A percentile compares a stretch with the other conserved stretches of the same genome.
Evolutionary conservation across 805 yeast genomes (phyloP).

Genomic region (Starmera caribaea): DNA sequence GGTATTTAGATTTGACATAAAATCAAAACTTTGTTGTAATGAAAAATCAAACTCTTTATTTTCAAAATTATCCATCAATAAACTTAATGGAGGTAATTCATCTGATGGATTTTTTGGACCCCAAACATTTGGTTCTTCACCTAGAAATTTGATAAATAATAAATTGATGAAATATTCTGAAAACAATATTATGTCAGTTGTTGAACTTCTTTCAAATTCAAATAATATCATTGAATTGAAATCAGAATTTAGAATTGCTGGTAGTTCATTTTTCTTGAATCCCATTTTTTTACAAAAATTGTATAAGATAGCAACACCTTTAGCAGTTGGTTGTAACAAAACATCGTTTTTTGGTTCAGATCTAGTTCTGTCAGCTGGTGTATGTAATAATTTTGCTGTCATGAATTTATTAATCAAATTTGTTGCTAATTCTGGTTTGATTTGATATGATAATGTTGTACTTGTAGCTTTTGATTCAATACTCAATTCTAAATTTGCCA

Average conservation of each 20-base stretch:
- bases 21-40: slow-evolving; percentile 6
- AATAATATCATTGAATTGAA: slow-evolving; percentile 69
- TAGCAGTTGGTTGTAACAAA: slow-evolving; percentile 78
- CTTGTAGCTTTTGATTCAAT: slow-evolving; percentile 40
- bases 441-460: slow-evolving; percentile 44
- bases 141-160: slow-evolving; percentile 54
- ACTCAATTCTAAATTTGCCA: slow-evolving; percentile 39
- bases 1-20: background rate
- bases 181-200: slow-evolving; percentile 47
- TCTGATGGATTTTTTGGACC: slow-evolving; percentile 45
- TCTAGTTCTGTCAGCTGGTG: slow-evolving; percentile 67
- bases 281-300: slow-evolving; percentile 52
- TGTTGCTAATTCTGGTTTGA: slow-evolving; percentile 39
- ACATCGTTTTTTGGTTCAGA: slow-evolving; percentile 30
- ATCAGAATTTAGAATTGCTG: slow-evolving; percentile 40
- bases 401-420: slow-evolving; percentile 41
- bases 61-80: slow-evolving; percentile 23
- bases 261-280: slow-evolving; percentile 27
- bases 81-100: slow-evolving; percentile 21
- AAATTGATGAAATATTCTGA: slow-evolving; percentile 58
- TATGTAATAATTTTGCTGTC: slow-evolving; percentile 57
- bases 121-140: slow-evolving; percentile 65
- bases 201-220: slow-evolving; percentile 51
- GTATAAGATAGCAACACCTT: slow-evolving; percentile 68
- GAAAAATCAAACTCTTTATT: slow-evolving; percentile 27